Evolutionary conservation across 805 yeast species (phyloP).

Genomic region (Suhomyces kilbournensis): DNA sequence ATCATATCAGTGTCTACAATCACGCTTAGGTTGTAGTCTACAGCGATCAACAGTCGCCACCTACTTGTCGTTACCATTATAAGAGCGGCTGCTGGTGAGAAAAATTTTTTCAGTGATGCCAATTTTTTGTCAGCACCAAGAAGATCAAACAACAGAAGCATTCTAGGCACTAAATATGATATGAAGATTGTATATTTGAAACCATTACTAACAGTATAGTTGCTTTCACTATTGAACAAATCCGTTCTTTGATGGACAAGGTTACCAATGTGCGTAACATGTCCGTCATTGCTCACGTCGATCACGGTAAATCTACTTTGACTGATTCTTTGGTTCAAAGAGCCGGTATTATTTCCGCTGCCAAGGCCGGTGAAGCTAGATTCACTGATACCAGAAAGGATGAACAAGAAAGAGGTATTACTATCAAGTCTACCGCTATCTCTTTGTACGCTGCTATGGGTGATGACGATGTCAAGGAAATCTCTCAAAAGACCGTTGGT

Average conservation of each 20-base stretch:
- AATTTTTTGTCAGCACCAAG: neutral
- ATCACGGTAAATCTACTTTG: conserved; percentile 99
- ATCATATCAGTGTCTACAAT: neutral
- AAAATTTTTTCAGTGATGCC: neutral
- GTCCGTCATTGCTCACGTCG: conserved; percentile 99
- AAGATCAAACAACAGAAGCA: neutral
- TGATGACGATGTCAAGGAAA: conserved; percentile 83
- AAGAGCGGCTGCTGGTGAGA: neutral
- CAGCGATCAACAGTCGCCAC: neutral
- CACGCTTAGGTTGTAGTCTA: neutral
- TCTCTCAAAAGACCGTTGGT: conserved; percentile 90
- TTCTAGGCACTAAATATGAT: neutral
- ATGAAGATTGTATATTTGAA: neutral
- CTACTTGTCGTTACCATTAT: neutral
- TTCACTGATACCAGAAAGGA: conserved; percentile 99
- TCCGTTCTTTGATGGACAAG: conserved; percentile 99
- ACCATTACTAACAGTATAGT: conserved; percentile 33
- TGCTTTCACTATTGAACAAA: conserved; percentile 67
- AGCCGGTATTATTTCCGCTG: conserved; percentile 99
- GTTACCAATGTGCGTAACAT: conserved; percentile 99
- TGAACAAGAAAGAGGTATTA: conserved; percentile 99
- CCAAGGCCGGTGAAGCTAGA: conserved; percentile 99
- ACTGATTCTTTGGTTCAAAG: conserved; percentile 98
- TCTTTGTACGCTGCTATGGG: conserved; percentile 87
- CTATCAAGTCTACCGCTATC: conserved; percentile 98